Evolutionary conservation across 2,329 filamentous ascomycete genomes (phyloP).

Genomic region (Dendrostoma leiphaemia): DNA sequence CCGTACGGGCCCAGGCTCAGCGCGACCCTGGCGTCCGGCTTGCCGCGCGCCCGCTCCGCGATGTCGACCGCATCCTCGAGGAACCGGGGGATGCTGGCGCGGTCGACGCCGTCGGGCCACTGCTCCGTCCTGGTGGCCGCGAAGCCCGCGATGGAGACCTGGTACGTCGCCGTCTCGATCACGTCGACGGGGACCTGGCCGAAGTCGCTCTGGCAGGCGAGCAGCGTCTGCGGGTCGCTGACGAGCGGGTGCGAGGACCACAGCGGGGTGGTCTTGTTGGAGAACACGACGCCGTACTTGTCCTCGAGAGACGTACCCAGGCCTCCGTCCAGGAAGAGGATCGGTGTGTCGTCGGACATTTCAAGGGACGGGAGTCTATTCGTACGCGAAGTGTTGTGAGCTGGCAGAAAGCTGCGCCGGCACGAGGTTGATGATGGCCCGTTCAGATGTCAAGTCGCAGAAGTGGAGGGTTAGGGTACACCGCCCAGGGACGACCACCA

Average conservation of each 20-base stretch:
- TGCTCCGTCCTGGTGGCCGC: slow-evolving; percentile 41
- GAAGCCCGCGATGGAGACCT: slow-evolving; percentile 58
- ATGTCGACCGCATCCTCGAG: slow-evolving; percentile 44
- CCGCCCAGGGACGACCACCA: no score
- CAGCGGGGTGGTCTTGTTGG: slow-evolving; percentile 50
- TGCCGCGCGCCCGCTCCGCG: slow-evolving; percentile 33
- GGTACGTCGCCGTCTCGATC: slow-evolving; percentile 67
- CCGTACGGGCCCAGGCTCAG: slow-evolving; percentile 66
- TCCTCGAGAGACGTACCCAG: slow-evolving; percentile 66
- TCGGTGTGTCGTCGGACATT: slow-evolving; percentile 20
- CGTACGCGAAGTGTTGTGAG: slow-evolving; percentile 6
- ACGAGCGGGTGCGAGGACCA: slow-evolving; percentile 69
- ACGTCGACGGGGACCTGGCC: slow-evolving; percentile 57
- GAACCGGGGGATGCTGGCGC: slow-evolving; percentile 37
- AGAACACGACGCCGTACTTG: slow-evolving; percentile 52
- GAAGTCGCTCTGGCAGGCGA: slow-evolving; percentile 56
- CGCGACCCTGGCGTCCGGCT: slow-evolving; percentile 39
- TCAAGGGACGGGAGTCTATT: no score
- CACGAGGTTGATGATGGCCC: no score
- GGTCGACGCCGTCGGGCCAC: slow-evolving; percentile 42
- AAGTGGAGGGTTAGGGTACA: no score
- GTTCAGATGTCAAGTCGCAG: no score
- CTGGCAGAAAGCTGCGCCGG: no score
- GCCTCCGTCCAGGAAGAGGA: slow-evolving; percentile 63
- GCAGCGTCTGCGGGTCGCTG: slow-evolving; percentile 47